Evolutionary conservation across 192 early-diverging fungal genomes (phyloP).

Genomic region (Coemansia sp.): DNA sequence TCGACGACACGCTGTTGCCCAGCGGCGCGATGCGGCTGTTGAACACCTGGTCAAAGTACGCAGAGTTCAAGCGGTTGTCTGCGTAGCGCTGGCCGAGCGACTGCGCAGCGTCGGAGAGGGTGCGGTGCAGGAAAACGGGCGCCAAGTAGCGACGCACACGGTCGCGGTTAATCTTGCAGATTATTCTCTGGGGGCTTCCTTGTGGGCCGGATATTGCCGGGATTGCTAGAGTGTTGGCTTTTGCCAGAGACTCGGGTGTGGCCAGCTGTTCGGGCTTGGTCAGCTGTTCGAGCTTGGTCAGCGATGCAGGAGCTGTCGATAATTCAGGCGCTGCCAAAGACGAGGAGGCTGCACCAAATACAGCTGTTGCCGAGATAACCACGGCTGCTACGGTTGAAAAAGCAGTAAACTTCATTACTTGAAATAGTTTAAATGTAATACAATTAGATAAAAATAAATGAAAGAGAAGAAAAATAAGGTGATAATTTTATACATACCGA

Average conservation of each 20-base stretch:
- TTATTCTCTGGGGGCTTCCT: conserved; percentile 17
- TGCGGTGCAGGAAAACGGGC: conserved; percentile 40
- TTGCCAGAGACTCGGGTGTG: too few relatives aligned
- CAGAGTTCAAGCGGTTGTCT: neutral
- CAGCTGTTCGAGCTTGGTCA: too few relatives aligned
- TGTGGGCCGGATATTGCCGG: neutral
- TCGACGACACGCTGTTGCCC: conserved; percentile 16
- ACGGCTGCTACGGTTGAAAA: neutral
- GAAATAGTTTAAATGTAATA: too few relatives aligned
- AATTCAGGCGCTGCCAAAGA: neutral
- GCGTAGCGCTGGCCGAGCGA: conserved; percentile 18
- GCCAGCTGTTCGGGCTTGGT: too few relatives aligned
- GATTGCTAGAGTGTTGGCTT: too few relatives aligned
- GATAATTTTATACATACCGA: too few relatives aligned
- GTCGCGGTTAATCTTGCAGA: conserved; percentile 44
- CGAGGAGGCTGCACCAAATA: neutral
- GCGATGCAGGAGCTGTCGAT: neutral
- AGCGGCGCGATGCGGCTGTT: conserved; percentile 17
- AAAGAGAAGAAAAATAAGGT: neutral
- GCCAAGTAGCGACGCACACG: conserved; percentile 20
- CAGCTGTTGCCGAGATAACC: neutral
- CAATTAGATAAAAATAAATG: neutral
- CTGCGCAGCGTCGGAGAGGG: conserved; percentile 23
- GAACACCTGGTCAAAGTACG: conserved; percentile 19
- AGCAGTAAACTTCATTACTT: neutral